These are phyloP conservation scores for Metarhizium brunneum DNA, from an alignment of 2,329 filamentous ascomycete genomes.

Conservation along the genomic window DNA sequence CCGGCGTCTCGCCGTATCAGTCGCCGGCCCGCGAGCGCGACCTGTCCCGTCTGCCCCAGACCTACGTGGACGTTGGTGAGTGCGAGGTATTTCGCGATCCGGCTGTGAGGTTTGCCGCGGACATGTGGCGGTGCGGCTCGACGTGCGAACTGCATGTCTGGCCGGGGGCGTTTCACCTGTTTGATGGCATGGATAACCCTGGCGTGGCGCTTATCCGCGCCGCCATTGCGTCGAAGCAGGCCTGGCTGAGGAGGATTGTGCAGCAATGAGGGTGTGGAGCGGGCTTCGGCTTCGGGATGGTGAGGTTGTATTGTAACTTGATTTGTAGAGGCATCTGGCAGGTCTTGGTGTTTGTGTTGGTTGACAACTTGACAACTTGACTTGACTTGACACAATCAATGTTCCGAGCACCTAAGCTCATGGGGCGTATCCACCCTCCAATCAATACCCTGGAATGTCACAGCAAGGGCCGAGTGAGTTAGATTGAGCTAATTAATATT, in stretches of 20 bases:
- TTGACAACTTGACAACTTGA: no score
- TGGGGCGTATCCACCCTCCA: no score
- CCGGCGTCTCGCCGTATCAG: slow-evolving; percentile 9
- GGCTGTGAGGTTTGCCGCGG: slow-evolving; percentile 10
- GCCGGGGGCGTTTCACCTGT: slow-evolving; percentile 12
- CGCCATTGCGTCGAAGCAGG: slow-evolving; percentile 8
- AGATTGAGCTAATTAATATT: slow-evolving; percentile 10
- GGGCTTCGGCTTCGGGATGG: background rate
- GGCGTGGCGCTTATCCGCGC: slow-evolving; percentile 9
- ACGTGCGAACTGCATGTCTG: slow-evolving; percentile 13
- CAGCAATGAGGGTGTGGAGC: background rate
- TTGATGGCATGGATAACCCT: slow-evolving; percentile 11
- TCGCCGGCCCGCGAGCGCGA: slow-evolving; percentile 11
- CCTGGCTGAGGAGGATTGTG: slow-evolving; percentile 9
- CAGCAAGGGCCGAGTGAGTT: slow-evolving; percentile 3
- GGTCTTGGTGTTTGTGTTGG: background rate
- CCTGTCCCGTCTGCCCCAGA: slow-evolving; percentile 9
- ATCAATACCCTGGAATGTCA: no score
- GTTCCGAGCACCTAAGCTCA: no score
- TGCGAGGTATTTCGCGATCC: slow-evolving; percentile 14
- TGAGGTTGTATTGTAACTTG: background rate
- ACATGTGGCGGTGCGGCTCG: slow-evolving; percentile 12
- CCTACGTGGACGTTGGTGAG: slow-evolving; percentile 13
- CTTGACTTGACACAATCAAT: no score
- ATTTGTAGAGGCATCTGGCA: background rate